Base-by-base conservation (phyloP, 352 stramenopile genomes). In the Phytopythium montanum region DNA sequence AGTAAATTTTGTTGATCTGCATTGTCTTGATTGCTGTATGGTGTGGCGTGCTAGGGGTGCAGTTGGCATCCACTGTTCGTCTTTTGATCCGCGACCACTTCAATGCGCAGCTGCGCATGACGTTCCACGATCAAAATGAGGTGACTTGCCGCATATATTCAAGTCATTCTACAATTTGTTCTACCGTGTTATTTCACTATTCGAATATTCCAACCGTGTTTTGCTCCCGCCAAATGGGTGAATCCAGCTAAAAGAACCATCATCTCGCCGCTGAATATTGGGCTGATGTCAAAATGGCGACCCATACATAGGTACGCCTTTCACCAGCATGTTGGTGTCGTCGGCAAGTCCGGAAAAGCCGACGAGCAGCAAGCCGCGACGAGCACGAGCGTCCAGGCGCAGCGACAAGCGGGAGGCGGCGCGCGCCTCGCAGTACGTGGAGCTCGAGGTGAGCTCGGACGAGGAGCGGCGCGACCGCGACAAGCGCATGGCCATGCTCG, bases 391-490 rank as follows among this genome's bases (percentile, higher is more conserved):
- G 38, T 54, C 44, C 45, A 51, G 42, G 56, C 54, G 46, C 60
- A 57, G 53, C 48, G 61, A 55, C 39, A 36, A 13, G 41, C 42
- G 38, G 45, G 56, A 38, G 10, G 59, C 51, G 39, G 39, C 38
- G 18, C 58, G 29, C 38, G 58, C 54, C 49, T 64, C 58, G 57
- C 59, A 61, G 29, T 58, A 53, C 42, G 49, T 66, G 19, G 70
- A 79, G 57, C 62, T 79, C 23, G 68, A 73, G 59, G 65, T 79
- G 9, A 65, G 73, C 45, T 68, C 42, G 41, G 21, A 62, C 18
- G 34, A 49, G 19, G 70, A 79, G 9, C 25, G 72, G 26, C 50
- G 29, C 23, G 70, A 79, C 3, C 64, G 50, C 9, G 61, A 65
- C 18, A 60, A 59, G 41, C 65, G 61, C 39, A 60, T 53, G 33